A percentile compares a stretch with the other conserved stretches of the same genome.
Evolutionary conservation across 208 protist species (phyloP).

Genomic region (Vickermania spadyakhi): DNA sequence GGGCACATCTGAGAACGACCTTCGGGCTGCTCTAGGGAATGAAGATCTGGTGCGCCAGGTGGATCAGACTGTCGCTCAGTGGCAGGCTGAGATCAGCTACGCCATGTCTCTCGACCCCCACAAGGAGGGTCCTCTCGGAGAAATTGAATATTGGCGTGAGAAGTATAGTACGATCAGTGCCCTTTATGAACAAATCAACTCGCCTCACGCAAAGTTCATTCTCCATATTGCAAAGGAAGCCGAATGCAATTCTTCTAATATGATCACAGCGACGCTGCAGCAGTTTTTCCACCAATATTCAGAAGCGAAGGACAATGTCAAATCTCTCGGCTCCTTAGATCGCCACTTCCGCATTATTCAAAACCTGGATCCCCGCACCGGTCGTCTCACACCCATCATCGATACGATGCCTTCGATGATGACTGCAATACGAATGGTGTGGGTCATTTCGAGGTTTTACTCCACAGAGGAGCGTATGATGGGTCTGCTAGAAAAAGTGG

Average conservation of each 20-base stretch:
- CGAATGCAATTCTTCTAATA: slow-evolving; percentile 76
- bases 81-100: slow-evolving; percentile 86
- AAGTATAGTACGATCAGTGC: slow-evolving; percentile 92
- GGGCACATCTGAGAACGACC: slow-evolving; percentile 59
- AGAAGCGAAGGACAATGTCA: slow-evolving; percentile 99
- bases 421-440: slow-evolving; percentile 98
- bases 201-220: slow-evolving; percentile 89
- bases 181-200: slow-evolving; percentile 96
- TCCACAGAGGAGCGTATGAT: slow-evolving; percentile 98
- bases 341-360: slow-evolving; percentile 97
- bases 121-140: slow-evolving; percentile 91
- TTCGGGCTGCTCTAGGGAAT: slow-evolving; percentile 70
- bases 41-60: slow-evolving; percentile 85
- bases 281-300: slow-evolving; percentile 94
- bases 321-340: slow-evolving; percentile 98
- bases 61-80: slow-evolving; percentile 80
- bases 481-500: slow-evolving; percentile 96
- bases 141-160: slow-evolving; percentile 97
- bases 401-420: slow-evolving; percentile 98
- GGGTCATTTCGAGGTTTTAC: slow-evolving; percentile 99
- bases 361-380: slow-evolving; percentile 54
- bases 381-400: slow-evolving; percentile 91
- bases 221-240: slow-evolving; percentile 86
- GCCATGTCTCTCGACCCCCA: slow-evolving; percentile 87
- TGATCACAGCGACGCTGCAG: slow-evolving; percentile 88